These are phyloP conservation scores for Triticum turgidum DNA, from an alignment of 176 grass and related monocot genomes.

Conservation along the genomic window DNA sequence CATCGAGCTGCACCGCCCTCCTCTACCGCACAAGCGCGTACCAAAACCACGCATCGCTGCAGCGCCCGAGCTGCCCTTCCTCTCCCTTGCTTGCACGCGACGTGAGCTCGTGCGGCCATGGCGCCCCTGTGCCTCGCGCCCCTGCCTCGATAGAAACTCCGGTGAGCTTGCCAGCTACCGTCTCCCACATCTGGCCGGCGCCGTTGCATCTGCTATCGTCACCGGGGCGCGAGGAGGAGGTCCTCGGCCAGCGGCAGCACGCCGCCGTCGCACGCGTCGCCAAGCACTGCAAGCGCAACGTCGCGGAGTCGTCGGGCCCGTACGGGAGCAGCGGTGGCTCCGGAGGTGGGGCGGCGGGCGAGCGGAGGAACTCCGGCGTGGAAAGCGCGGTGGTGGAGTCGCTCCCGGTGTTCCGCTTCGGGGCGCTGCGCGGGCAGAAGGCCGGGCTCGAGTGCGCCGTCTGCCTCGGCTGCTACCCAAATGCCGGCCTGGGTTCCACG, in stretches of 20 bases:
- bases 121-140: too few species aligned
- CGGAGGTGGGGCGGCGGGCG: background rate
- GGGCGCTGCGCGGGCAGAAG: slow-evolving; percentile 74
- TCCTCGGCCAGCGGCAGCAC: too few species aligned
- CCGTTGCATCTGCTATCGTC: too few species aligned
- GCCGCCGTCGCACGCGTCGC: background rate
- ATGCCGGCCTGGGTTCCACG: slow-evolving; percentile 87
- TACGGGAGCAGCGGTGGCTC: slow-evolving; percentile 21
- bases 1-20: too few species aligned
- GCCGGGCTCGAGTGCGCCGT: slow-evolving; percentile 93
- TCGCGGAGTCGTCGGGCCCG: slow-evolving; percentile 45
- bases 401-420: slow-evolving; percentile 85
- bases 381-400: slow-evolving; percentile 83
- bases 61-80: too few species aligned
- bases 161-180: too few species aligned
- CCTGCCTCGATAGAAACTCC: too few species aligned
- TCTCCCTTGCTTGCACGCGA: too few species aligned
- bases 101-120: too few species aligned
- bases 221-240: too few species aligned
- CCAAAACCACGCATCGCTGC: too few species aligned
- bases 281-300: slow-evolving; percentile 79
- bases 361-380: slow-evolving; percentile 72
- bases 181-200: too few species aligned
- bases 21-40: background rate
- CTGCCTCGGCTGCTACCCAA: slow-evolving; percentile 90